Base-by-base conservation (phyloP, 768 basidiomycete genomes). In the Cystoderma amianthinum region DNA sequence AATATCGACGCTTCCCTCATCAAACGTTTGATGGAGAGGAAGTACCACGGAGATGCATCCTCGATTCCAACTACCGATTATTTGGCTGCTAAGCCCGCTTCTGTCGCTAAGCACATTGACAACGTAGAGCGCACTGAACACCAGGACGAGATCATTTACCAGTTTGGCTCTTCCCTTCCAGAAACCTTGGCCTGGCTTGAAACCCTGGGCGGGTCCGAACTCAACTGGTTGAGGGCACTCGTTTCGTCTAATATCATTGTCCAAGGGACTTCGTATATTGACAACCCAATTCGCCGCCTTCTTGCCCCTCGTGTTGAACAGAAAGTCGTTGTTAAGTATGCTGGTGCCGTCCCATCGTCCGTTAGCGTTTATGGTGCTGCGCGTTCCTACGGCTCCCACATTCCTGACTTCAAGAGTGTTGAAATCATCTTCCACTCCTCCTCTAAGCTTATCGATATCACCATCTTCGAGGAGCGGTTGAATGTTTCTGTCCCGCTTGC, bases 141-240 rank as follows among this genome's bases (percentile, higher is more conserved):
- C 6, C 64, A 69, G 4, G 67, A 69, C 15, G 55, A 69, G 2
- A 61, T 78, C 39, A 68, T 65, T 2, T 77, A 76, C 50, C 57
- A 70, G 25, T 62, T 86, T 36, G 74, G 76, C 45, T 50, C 65
- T 17, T 42, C 55, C 41, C 44, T 80, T 10, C 94, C 93, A 0
- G 63, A 79, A 4, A 56, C 72, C 1, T 67, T 74, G 2, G 69
- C 74, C 15, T 99, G 96, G 95, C 71, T 98, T 25, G 82, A 89
- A 51, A 71, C 71, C 32, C 69, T 99, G 39, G 89, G 86, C 24
- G 95, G 95, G 5, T 63, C 80, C n/a, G 67, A 82, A 43, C 67
- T 93, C 41, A 76, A 66, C 58, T 98, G 96, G 96, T 69, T 93
- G 33, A 74, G 83, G 36, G 95, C 96, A 4, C 72, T 96, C 41